phyloP scores from a whole-genome alignment of 2,329 filamentous ascomycete species.

The Taxawa tesnikishii region DNA sequence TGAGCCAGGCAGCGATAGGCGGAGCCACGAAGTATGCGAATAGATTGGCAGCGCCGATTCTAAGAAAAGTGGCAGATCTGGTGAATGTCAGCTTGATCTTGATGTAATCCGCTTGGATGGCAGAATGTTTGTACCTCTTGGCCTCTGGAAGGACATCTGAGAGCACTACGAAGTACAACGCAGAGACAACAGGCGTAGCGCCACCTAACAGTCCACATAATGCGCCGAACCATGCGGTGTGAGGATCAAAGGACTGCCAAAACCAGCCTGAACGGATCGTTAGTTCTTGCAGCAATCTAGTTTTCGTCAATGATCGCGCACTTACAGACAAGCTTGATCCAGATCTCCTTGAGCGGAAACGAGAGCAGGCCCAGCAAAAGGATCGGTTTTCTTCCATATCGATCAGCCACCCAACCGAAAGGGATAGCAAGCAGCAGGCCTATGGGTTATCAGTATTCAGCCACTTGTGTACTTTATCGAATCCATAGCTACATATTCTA shows the following conservation, averaged over 20 bases:
- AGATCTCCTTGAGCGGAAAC: slow-evolving; percentile 12
- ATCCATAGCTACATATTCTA: slow-evolving; percentile 5
- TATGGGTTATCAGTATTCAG: slow-evolving; percentile 1
- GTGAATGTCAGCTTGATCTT: not conserved
- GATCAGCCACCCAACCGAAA: slow-evolving; percentile 22
- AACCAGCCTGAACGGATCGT: slow-evolving; percentile 14
- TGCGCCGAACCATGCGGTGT: slow-evolving; percentile 18
- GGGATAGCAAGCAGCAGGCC: slow-evolving; percentile 20
- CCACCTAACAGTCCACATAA: slow-evolving; percentile 18
- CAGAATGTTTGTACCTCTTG: slow-evolving; percentile 5
- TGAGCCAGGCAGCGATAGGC: slow-evolving; percentile 19
- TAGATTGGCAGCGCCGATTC: slow-evolving; percentile 16
- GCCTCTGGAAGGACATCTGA: slow-evolving; percentile 18
- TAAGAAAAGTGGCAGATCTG: slow-evolving; percentile 18
- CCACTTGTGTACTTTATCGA: too few species aligned
- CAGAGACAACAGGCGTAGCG: slow-evolving; percentile 13
- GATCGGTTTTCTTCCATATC: slow-evolving; percentile 20
- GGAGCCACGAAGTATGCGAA: slow-evolving; percentile 17
- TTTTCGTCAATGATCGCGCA: not conserved
- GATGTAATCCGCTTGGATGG: too few species aligned
- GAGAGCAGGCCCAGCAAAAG: slow-evolving; percentile 15
- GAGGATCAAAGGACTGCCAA: slow-evolving; percentile 20
- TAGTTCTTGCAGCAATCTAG: not conserved
- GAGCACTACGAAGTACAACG: slow-evolving; percentile 16
- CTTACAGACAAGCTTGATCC: slow-evolving; percentile 19